These are phyloP conservation scores for Globisporangium okanoganense DNA, from an alignment of 352 stramenopile genomes.

Conservation along the genomic window DNA sequence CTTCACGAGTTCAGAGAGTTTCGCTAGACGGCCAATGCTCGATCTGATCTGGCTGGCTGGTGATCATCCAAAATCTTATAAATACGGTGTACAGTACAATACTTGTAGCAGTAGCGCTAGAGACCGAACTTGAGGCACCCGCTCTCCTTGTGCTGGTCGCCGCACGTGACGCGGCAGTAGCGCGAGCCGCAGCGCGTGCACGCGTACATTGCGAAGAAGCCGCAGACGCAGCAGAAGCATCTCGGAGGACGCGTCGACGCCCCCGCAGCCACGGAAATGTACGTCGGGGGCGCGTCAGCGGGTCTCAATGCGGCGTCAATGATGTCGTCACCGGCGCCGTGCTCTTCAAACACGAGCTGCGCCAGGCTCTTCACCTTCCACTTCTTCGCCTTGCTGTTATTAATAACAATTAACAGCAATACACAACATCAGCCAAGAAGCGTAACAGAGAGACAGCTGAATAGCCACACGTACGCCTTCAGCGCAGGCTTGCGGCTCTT, in stretches of 20 bases:
- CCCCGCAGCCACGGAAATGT: constrained; percentile 63
- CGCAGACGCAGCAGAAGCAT: constrained; percentile 86
- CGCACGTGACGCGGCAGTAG: constrained; percentile 82
- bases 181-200: constrained; percentile 75
- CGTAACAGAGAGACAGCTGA: not conserved
- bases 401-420: not conserved
- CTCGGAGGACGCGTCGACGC: constrained; percentile 57
- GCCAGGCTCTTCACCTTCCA: constrained; percentile 89
- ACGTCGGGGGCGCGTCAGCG: constrained; percentile 42
- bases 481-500: constrained; percentile 16
- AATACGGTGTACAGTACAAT: too few relatives aligned
- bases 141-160: constrained; percentile 87
- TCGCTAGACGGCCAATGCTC: too few relatives aligned
- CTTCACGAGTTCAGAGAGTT: too few relatives aligned
- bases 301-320: not conserved
- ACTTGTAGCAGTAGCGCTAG: constrained; percentile 22
- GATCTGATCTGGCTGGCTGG: too few relatives aligned
- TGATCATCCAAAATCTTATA: too few relatives aligned
- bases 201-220: constrained; percentile 74
- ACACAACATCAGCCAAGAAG: not conserved
- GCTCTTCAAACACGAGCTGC: constrained; percentile 85
- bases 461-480: not conserved
- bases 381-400: constrained; percentile 23
- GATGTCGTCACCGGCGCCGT: constrained; percentile 17
- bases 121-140: constrained; percentile 88